Conservation (phyloP, 2,329 filamentous ascomycete species). For the Stagonosporopsis rhizophila region DNA sequence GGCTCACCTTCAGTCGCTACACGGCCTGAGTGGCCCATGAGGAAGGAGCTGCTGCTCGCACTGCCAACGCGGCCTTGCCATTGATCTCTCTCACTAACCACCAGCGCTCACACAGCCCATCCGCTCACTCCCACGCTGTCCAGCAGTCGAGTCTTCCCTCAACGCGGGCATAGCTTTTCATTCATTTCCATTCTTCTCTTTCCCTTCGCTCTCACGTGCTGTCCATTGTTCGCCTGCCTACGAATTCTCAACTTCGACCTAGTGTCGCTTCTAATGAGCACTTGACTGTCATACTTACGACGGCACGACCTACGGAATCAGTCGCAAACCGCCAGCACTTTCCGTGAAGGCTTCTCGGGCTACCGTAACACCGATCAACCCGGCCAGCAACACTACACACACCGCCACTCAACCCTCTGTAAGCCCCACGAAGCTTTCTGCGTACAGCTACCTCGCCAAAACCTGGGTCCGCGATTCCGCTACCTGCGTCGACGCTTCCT, state of each 20-base stretch:
- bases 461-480: slow-evolving; percentile 29
- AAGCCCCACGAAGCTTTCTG: background rate
- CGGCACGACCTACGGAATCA: background rate
- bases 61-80: slow-evolving; percentile 27
- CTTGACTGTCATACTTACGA: slow-evolving; percentile 11
- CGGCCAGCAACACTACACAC: background rate
- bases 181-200: slow-evolving; percentile 32
- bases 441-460: background rate
- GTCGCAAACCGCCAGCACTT: background rate
- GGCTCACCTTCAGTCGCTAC: slow-evolving; percentile 7
- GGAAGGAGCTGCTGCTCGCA: slow-evolving; percentile 36
- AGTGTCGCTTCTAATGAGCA: slow-evolving; percentile 12
- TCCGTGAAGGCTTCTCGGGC: background rate
- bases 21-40: slow-evolving; percentile 16
- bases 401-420: background rate
- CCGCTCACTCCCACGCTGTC: slow-evolving; percentile 15
- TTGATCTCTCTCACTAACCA: slow-evolving; percentile 26
- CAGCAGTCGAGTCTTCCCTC: slow-evolving; percentile 18
- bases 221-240: slow-evolving; percentile 15
- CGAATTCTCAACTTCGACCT: slow-evolving; percentile 12
- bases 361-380: background rate
- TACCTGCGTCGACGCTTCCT: slow-evolving; percentile 38
- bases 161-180: slow-evolving; percentile 27
- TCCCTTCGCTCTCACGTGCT: background rate
- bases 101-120: slow-evolving; percentile 30